Conservation (phyloP, 2,329 filamentous ascomycete genomes). For the Aspergillus hortae region DNA sequence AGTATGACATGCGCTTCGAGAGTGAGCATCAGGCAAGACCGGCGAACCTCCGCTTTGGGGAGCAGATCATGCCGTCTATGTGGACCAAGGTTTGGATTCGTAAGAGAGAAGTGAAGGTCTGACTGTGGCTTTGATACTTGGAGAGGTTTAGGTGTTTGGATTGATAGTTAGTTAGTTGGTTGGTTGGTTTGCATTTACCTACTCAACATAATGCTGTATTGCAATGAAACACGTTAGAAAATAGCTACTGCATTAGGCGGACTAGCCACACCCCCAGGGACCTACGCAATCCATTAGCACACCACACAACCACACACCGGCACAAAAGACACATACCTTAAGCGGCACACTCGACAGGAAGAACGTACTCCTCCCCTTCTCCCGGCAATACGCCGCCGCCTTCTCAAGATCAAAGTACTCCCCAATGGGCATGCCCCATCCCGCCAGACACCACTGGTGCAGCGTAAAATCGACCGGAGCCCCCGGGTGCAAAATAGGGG, state of each 20-base stretch:
- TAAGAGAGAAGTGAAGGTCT: conserved; percentile 12
- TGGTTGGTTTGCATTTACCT: not conserved
- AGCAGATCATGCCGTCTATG: conserved; percentile 27
- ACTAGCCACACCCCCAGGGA: conserved; percentile 45
- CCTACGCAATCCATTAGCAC: conserved; percentile 18
- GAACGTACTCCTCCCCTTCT: conserved; percentile 40
- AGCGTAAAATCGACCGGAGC: conserved; percentile 20
- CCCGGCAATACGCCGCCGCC: conserved; percentile 35
- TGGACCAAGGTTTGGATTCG: conserved; percentile 19
- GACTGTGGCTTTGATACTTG: not conserved
- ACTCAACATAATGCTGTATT: not conserved
- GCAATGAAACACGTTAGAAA: conserved; percentile 25
- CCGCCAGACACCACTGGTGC: conserved; percentile 38
- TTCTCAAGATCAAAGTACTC: conserved; percentile 46
- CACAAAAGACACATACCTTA: conserved; percentile 29
- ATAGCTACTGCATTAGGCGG: conserved; percentile 47
- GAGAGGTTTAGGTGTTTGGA: not conserved
- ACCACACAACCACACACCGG: not conserved
- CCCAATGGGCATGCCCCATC: conserved; percentile 48
- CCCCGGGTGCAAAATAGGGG: conserved; percentile 37
- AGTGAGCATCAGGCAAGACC: conserved; percentile 15
- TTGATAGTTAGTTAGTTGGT: not conserved
- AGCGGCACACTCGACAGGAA: conserved; percentile 50
- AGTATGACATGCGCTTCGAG: conserved; percentile 29
- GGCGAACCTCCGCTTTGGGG: conserved; percentile 22